A percentile compares a stretch with the other conserved stretches of the same genome.
phyloP scores from a whole-genome alignment of 108 stramenopile species.

The Nitzschia inconspicua region DNA sequence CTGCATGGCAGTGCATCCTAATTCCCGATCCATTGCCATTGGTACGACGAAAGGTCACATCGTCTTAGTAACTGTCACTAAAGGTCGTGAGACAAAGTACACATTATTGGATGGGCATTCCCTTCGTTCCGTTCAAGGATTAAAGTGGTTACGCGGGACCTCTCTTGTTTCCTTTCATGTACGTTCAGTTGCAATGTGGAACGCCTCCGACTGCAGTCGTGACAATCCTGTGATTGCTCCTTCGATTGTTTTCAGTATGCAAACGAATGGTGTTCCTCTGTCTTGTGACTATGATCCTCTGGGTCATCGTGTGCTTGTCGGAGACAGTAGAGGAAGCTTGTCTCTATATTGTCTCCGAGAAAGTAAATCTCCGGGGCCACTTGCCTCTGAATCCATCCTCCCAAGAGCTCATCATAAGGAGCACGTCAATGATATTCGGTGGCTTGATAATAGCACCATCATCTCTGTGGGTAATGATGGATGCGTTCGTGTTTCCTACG shows the following conservation, averaged over 20 bases:
- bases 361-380: not conserved
- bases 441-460: conserved; percentile 21
- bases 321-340: conserved; percentile 68
- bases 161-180: conserved; percentile 64
- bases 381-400: not conserved
- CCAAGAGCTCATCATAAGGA: conserved; percentile 59
- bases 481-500: conserved; percentile 41
- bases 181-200: conserved; percentile 46
- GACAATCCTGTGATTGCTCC: not conserved
- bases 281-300: conserved; percentile 40
- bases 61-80: conserved; percentile 16
- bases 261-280: conserved; percentile 52
- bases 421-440: conserved; percentile 54
- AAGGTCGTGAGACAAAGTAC: not conserved
- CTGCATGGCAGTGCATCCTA: conserved; percentile 44
- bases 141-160: conserved; percentile 40
- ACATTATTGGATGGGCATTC: conserved; percentile 13
- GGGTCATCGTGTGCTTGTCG: conserved; percentile 40
- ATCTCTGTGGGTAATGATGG: conserved; percentile 78
- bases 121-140: conserved; percentile 42
- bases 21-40: conserved; percentile 27
- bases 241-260: conserved; percentile 15
- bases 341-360: conserved; percentile 37
- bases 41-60: conserved; percentile 63
- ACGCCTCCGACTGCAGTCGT: not conserved